A percentile compares a stretch with the other conserved stretches of the same genome.
Conservation (phyloP, 306 rosid genomes). For the Acacia crassicarpa region DNA sequence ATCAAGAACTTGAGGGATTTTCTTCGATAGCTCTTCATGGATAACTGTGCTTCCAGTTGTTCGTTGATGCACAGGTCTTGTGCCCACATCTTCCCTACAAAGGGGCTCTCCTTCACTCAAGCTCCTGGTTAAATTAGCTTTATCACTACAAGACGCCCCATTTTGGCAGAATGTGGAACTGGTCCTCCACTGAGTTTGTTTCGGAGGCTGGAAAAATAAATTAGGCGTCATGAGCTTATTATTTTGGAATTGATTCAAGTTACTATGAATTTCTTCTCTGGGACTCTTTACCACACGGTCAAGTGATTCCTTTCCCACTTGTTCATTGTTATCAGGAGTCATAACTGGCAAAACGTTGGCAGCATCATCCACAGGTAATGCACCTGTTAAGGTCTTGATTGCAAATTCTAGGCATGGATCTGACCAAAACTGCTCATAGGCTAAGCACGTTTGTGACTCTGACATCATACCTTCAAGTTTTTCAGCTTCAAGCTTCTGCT, state of each 20-base stretch:
- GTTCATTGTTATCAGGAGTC: conserved; percentile 22
- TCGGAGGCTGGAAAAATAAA: conserved; percentile 36
- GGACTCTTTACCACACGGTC: conserved; percentile 33
- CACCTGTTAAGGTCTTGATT: conserved; percentile 67
- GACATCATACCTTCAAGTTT: conserved; percentile 20
- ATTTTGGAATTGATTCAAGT: conserved; percentile 35
- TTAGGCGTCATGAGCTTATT: conserved; percentile 34
- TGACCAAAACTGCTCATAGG: conserved; percentile 59
- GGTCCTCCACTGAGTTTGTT: conserved; percentile 40
- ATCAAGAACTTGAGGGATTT: background rate
- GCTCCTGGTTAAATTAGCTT: conserved; percentile 20
- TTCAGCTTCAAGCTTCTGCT: background rate
- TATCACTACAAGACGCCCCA: conserved; percentile 18
- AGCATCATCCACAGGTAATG: conserved; percentile 56
- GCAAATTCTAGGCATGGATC: conserved; percentile 83
- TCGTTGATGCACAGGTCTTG: background rate
- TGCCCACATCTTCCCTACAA: conserved; percentile 1
- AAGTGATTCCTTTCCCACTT: conserved; percentile 27
- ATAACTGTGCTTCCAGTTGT: background rate
- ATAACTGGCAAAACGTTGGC: conserved; percentile 31
- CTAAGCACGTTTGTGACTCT: conserved; percentile 38
- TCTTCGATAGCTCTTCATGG: background rate
- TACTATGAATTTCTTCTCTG: conserved; percentile 27
- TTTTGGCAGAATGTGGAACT: conserved; percentile 29
- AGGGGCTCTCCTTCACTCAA: conserved; percentile 32